Percentiles rank a stretch among this genome's conserved stretches.
phyloP scores from a whole-genome alignment of 1,284 basidiomycete species.

The Phellopilus nigrolimitatus region DNA sequence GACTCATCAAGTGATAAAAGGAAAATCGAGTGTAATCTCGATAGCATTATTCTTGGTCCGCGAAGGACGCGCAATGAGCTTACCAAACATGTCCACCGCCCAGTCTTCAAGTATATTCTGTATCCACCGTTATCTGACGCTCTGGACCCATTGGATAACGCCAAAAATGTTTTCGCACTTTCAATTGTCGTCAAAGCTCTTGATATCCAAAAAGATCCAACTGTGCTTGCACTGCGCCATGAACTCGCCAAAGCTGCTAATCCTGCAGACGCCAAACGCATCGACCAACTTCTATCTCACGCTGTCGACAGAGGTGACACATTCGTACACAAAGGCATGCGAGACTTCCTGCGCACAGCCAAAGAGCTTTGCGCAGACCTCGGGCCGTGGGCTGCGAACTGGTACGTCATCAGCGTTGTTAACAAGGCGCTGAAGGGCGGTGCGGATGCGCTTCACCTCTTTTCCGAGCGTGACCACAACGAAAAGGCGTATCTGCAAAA shows the following conservation, averaged over 20 bases:
- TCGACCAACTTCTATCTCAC: constrained; percentile 63
- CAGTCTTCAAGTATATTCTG: constrained; percentile 54
- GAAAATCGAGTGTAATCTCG: constrained; percentile 62
- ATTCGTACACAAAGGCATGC: constrained; percentile 61
- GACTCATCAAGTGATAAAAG: constrained; percentile 32
- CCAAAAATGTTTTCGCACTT: constrained; percentile 51
- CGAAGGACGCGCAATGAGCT: constrained; percentile 52
- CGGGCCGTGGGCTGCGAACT: constrained; percentile 69
- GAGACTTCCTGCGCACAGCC: constrained; percentile 53
- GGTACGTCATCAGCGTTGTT: constrained; percentile 61
- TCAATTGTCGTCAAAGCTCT: constrained; percentile 37
- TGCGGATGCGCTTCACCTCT: constrained; percentile 41
- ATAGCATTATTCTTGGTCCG: constrained; percentile 61
- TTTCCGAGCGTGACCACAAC: constrained; percentile 36
- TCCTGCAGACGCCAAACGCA: constrained; percentile 38
- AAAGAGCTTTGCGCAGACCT: constrained; percentile 53
- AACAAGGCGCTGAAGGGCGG: constrained; percentile 41
- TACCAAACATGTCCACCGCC: constrained; percentile 53
- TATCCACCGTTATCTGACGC: constrained; percentile 36
- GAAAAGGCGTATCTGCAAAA: constrained; percentile 58
- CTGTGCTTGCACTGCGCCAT: constrained; percentile 45
- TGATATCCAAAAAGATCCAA: constrained; percentile 63
- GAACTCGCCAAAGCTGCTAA: constrained; percentile 34
- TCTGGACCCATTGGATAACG: constrained; percentile 25
- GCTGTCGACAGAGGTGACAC: constrained; percentile 50